phyloP scores from a whole-genome alignment of 208 protist genomes.

The Wallacemonas sp. region DNA sequence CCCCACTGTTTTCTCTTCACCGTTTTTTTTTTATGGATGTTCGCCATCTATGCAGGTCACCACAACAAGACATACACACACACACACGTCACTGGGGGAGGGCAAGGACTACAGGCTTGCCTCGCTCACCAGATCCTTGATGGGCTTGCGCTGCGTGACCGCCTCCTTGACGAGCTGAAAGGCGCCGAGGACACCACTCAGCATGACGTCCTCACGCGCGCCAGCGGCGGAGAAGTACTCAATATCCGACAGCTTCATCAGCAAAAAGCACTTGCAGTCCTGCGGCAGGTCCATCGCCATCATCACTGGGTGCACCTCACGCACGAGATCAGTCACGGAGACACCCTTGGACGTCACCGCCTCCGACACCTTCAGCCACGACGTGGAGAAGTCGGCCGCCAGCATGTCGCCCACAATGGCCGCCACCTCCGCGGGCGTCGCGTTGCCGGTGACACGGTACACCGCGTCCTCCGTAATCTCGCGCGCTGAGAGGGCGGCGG shows the following conservation, averaged over 20 bases:
- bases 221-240: slow-evolving; percentile 85
- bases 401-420: slow-evolving; percentile 80
- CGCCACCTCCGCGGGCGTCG: slow-evolving; percentile 72
- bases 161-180: slow-evolving; percentile 88
- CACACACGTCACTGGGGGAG: too few species aligned
- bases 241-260: slow-evolving; percentile 74
- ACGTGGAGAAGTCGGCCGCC: slow-evolving; percentile 55
- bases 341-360: slow-evolving; percentile 59
- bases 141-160: slow-evolving; percentile 71
- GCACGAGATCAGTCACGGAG: slow-evolving; percentile 71
- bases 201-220: slow-evolving; percentile 52
- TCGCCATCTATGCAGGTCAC: too few species aligned
- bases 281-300: slow-evolving; percentile 86
- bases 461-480: slow-evolving; percentile 82
- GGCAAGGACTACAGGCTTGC: background rate
- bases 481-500: slow-evolving; percentile 67
- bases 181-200: slow-evolving; percentile 70
- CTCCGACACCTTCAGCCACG: slow-evolving; percentile 57
- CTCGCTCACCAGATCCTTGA: slow-evolving; percentile 40
- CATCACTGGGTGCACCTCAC: slow-evolving; percentile 79
- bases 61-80: too few species aligned
- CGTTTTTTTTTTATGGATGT: too few species aligned
- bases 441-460: slow-evolving; percentile 86
- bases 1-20: too few species aligned
- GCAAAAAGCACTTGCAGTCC: slow-evolving; percentile 84